Base-by-base conservation (phyloP, 345 rosid genomes). In the Euphorbia lathyris region DNA sequence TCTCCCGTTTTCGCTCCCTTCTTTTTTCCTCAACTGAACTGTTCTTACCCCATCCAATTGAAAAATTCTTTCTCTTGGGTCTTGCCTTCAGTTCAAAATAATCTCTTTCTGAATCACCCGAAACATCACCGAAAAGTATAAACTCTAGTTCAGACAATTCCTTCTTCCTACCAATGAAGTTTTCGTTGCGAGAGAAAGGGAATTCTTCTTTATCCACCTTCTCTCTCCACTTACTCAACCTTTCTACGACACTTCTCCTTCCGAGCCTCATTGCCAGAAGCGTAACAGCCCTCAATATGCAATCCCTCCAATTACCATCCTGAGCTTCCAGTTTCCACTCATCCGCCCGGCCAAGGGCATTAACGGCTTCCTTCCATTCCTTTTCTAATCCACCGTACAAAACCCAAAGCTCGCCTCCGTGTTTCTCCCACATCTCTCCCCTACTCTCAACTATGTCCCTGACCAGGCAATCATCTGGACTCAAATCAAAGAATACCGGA, bases 251-350 rank as follows among this genome's bases (percentile, higher is more conserved):
- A 71, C 99, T 95, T 77, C 99, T 85, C 84, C 98, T 83, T 56
- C 98, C 98, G 76, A 95, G 81, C 79, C 81, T 77, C 86, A 77
- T 81, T 0, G 97, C 99, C 66, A 95, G 70, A 25, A 89, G 78
- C 20, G 88, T 85, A 60, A 92, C 94, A 0, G 92, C 84, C 58
- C 86, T 84, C 70, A 88, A 74, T 45, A 92, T 85, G 82, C 98
- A 90, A 23, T 90, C 96, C 82, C 98, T 89, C 98, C 97, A 92
- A 61, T 86, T 84, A 57, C 98, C 98, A 20, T 89, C 91, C 58
- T 78, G 91, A 78, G 98, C 96, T 79, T 92, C 96, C 40, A 92
- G 87, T 78, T 92, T 92, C 94, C 96, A 88, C 23, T 95, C 98
- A 80, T 87, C 92, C 67, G 83, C 88, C 3, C 90, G 83, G 8